Conservation (phyloP, 768 basidiomycete species). For the Tulasnella sp. region DNA sequence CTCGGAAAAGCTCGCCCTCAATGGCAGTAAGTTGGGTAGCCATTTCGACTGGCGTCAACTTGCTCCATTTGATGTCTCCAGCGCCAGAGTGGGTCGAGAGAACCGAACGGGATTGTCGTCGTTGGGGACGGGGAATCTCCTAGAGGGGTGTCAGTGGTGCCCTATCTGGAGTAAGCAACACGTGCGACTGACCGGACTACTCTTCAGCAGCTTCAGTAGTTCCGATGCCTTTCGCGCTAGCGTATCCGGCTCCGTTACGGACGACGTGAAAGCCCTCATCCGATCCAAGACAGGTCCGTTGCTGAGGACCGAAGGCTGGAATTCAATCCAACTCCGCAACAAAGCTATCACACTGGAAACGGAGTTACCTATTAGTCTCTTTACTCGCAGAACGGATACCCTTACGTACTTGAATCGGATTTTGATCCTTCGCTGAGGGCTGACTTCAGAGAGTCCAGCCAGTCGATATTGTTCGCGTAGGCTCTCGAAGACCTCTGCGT, state of each 20-base stretch:
- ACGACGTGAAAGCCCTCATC: not conserved
- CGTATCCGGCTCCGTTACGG: not conserved
- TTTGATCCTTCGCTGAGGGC: slow-evolving; percentile 3
- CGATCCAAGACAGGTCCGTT: not conserved
- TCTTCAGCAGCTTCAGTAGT: not conserved
- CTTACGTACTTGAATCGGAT: slow-evolving; percentile 29
- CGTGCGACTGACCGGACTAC: not conserved
- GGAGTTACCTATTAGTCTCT: not conserved
- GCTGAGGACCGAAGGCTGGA: not conserved
- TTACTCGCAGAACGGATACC: not conserved
- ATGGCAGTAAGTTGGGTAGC: slow-evolving; percentile 52
- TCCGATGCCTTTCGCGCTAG: not conserved
- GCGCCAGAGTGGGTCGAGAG: slow-evolving; percentile 21
- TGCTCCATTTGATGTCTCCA: slow-evolving; percentile 16
- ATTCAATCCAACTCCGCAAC: slow-evolving; percentile 5
- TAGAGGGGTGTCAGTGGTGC: not conserved
- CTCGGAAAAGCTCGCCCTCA: slow-evolving; percentile 50
- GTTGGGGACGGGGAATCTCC: slow-evolving; percentile 21
- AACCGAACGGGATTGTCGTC: slow-evolving; percentile 10
- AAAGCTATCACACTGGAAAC: not conserved
- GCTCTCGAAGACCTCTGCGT: slow-evolving; percentile 48
- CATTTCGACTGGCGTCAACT: slow-evolving; percentile 49
- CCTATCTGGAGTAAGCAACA: not conserved
- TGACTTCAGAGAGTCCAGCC: slow-evolving; percentile 35
- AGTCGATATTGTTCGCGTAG: slow-evolving; percentile 50